Conservation (phyloP, 2,329 filamentous ascomycete genomes). For the Coniochaeta prunicola region DNA sequence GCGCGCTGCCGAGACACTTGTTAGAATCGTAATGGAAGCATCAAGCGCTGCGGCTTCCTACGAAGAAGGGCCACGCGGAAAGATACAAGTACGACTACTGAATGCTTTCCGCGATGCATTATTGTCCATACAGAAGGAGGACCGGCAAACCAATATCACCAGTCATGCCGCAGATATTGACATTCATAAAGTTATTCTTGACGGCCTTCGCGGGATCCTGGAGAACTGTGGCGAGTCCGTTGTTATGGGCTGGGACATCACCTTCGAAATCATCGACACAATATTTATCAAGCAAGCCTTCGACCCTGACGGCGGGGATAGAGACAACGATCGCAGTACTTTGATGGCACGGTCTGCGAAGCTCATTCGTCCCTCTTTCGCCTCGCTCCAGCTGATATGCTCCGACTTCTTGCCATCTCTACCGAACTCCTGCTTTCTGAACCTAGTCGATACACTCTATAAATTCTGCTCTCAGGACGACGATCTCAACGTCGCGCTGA, state of each 20-base stretch:
- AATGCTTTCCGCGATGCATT: constrained; percentile 58
- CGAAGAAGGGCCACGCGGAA: constrained; percentile 41
- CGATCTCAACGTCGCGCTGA: constrained; percentile 91
- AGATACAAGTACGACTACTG: constrained; percentile 67
- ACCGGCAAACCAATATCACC: constrained; percentile 46
- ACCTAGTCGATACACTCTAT: constrained; percentile 79
- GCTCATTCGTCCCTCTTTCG: constrained; percentile 80
- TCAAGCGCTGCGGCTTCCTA: constrained; percentile 48
- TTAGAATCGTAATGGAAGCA: constrained; percentile 49
- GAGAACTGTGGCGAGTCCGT: constrained; percentile 85
- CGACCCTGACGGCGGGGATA: constrained; percentile 23
- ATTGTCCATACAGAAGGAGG: constrained; percentile 45
- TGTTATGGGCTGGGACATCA: constrained; percentile 74
- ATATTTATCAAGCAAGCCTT: constrained; percentile 54
- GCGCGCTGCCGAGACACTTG: constrained; percentile 58
- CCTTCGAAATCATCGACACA: constrained; percentile 78
- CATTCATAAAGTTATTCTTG: constrained; percentile 72
- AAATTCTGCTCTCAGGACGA: constrained; percentile 85
- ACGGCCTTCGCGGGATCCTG: constrained; percentile 73
- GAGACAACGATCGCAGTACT: constrained; percentile 22
- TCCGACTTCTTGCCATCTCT: constrained; percentile 82
- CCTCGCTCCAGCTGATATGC: constrained; percentile 83
- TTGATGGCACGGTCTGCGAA: constrained; percentile 57
- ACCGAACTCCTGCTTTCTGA: constrained; percentile 63
- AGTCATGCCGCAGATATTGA: constrained; percentile 63